A percentile compares a stretch with the other conserved stretches of the same genome.
These are phyloP conservation scores for Arabidopsis thaliana DNA, from an alignment of 345 rosid genomes.

Conservation along the genomic window DNA sequence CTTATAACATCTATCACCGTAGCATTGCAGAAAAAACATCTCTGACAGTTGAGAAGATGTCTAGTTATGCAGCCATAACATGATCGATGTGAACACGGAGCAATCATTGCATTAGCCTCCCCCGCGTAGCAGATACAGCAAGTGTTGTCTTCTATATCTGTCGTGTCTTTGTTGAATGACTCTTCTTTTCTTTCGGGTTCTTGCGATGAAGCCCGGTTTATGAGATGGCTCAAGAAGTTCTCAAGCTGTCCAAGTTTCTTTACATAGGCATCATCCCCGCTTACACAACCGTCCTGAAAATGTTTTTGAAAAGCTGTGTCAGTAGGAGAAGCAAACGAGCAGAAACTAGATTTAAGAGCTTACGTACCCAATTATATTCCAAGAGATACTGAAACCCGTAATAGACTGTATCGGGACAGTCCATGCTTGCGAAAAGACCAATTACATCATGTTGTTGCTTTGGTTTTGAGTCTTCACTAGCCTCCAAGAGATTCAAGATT, in stretches of 20 bases:
- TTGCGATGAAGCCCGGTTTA: slow-evolving; percentile 47
- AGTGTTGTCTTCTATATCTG: slow-evolving; percentile 58
- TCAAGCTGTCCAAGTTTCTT: slow-evolving; percentile 66
- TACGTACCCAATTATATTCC: slow-evolving; percentile 80
- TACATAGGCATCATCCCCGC: slow-evolving; percentile 57
- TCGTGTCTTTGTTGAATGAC: slow-evolving; percentile 41
- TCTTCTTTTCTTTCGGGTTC: slow-evolving; percentile 51
- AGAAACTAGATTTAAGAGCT: slow-evolving; percentile 40
- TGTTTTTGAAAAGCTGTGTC: background rate
- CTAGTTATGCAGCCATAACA: slow-evolving; percentile 96
- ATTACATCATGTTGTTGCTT: slow-evolving; percentile 65
- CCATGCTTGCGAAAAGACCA: slow-evolving; percentile 80
- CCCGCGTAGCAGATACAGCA: slow-evolving; percentile 89
- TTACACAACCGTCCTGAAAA: slow-evolving; percentile 65
- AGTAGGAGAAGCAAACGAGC: slow-evolving; percentile 3
- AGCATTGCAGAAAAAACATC: slow-evolving; percentile 97
- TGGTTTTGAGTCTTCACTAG: slow-evolving; percentile 48
- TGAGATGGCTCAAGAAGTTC: slow-evolving; percentile 64
- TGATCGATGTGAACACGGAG: slow-evolving; percentile 83
- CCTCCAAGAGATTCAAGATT: slow-evolving; percentile 87
- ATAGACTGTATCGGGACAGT: slow-evolving; percentile 76
- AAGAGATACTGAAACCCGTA: slow-evolving; percentile 83
- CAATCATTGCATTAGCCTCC: slow-evolving; percentile 69
- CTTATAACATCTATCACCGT: slow-evolving; percentile 65
- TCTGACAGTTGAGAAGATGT: slow-evolving; percentile 84